Evolutionary conservation across 2,329 filamentous ascomycete species (phyloP).

Genomic region (Endothia cerciana): DNA sequence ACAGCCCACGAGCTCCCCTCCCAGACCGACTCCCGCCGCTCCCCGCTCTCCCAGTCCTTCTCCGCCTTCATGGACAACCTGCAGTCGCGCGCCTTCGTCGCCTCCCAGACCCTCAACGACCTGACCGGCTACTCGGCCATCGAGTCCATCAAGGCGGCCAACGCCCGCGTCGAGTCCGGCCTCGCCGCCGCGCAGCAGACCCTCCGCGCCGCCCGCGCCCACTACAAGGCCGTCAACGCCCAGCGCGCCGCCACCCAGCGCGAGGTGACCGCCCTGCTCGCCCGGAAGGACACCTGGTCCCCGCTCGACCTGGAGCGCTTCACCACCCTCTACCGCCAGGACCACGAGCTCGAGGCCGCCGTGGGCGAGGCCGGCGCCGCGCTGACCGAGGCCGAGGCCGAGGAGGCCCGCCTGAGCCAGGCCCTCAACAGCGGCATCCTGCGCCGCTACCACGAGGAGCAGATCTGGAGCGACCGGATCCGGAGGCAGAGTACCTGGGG

Average conservation of each 20-base stretch:
- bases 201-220: constrained; percentile 72
- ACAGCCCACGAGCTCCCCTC: constrained; percentile 47
- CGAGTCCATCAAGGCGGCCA: constrained; percentile 80
- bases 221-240: constrained; percentile 82
- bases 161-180: constrained; percentile 66
- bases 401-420: constrained; percentile 76
- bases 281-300: constrained; percentile 91
- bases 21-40: constrained; percentile 48
- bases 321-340: constrained; percentile 86
- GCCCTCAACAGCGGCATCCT: constrained; percentile 82
- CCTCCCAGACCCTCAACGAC: constrained; percentile 88
- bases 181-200: constrained; percentile 63
- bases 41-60: constrained; percentile 54
- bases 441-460: constrained; percentile 95
- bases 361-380: constrained; percentile 73
- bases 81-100: constrained; percentile 81
- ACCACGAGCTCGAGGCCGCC: constrained; percentile 89
- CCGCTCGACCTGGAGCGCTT: constrained; percentile 89
- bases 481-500: constrained; percentile 96
- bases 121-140: constrained; percentile 94
- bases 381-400: constrained; percentile 75
- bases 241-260: constrained; percentile 88
- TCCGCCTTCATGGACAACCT: constrained; percentile 83
- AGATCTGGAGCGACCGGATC: constrained; percentile 99
- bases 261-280: constrained; percentile 91